Evolutionary conservation across 1,284 basidiomycete species (phyloP), one percentile per base, ranked within the genome.

Genomic region (Cerrena zonata): DNA sequence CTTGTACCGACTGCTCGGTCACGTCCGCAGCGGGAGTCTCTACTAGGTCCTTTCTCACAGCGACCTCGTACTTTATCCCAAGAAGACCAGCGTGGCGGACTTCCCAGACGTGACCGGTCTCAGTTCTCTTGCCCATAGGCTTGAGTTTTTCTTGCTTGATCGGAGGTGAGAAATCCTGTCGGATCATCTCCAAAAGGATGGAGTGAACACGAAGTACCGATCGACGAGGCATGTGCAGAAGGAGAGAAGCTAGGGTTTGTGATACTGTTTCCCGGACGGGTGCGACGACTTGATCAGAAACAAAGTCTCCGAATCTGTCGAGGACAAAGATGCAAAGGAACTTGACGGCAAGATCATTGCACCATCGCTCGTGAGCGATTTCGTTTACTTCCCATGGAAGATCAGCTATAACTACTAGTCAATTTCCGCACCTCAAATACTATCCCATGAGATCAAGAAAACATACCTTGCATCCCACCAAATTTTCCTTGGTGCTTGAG

Each of bases 31-130:
- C 56, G 10, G 56, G 58, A 7, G 61, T 57, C 47, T 82, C 79
- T 54, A 98, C 84, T 26, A 96, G 69, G 64, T 96, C 93, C 48
- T 77, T 80, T 58, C 94, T 76, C 22, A 98, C 94, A 11, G 94
- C 94, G 25, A 99, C 94, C 67, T 98, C 91, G 66, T 99, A 99
- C 71, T 96, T 97, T 67, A 99, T 84, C 0, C 96, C 96, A 2
- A 99, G 78, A 49, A 99, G 70, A 26, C 96, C 96, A 2, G 96
- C 95, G 71, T 99, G 96, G 45, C 96, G 79, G 46, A 99, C 89
- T 69, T 99, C 93, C 96, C 96, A 99, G 3, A 94, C 82, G 68
- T 96, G 93, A 40, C 73, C 71, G 50, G 74, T 71, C 52, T 82
- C 77, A 18, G 56, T 50, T 18, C 55, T 34, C 2, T 50, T 50